Conservation (phyloP, 2,329 filamentous ascomycete genomes). For the Lachnellula subtilissima region DNA sequence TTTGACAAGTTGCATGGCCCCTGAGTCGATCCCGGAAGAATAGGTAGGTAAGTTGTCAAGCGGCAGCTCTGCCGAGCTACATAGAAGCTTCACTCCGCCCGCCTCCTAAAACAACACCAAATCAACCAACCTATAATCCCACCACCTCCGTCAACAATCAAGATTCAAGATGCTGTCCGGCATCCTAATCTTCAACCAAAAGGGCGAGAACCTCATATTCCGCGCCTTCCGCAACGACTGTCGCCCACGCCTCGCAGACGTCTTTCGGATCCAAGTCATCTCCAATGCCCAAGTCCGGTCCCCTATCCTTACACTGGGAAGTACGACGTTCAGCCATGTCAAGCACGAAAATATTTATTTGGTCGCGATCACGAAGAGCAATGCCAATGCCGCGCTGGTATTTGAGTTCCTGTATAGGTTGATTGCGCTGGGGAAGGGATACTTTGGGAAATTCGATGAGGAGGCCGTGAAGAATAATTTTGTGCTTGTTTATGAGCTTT, state of each 20-base stretch:
- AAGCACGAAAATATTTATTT: conserved; percentile 99
- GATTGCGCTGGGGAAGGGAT: conserved; percentile 83
- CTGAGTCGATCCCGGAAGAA: background rate
- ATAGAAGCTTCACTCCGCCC: conserved; percentile 3
- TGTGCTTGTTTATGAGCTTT: conserved; percentile 92
- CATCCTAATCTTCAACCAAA: conserved; percentile 98
- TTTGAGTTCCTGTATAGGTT: conserved; percentile 97
- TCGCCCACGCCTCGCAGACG: conserved; percentile 92
- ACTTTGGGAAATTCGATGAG: conserved; percentile 99
- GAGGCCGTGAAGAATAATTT: conserved; percentile 99
- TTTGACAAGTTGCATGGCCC: background rate
- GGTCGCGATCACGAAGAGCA: conserved; percentile 96
- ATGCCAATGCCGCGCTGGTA: conserved; percentile 95
- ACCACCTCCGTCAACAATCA: background rate
- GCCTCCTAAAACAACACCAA: background rate
- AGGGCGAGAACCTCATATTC: conserved; percentile 99
- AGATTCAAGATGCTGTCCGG: conserved; percentile 78
- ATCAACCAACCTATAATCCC: background rate
- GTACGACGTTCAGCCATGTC: conserved; percentile 98
- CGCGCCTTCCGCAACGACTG: conserved; percentile 98
- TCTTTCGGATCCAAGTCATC: conserved; percentile 99
- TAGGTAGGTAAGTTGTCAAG: background rate
- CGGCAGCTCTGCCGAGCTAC: background rate
- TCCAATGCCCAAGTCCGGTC: conserved; percentile 97
- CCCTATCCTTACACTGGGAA: conserved; percentile 92